Base-by-base conservation (phyloP, 805 yeast genomes). In the Alloascoidea hylecoeti region DNA sequence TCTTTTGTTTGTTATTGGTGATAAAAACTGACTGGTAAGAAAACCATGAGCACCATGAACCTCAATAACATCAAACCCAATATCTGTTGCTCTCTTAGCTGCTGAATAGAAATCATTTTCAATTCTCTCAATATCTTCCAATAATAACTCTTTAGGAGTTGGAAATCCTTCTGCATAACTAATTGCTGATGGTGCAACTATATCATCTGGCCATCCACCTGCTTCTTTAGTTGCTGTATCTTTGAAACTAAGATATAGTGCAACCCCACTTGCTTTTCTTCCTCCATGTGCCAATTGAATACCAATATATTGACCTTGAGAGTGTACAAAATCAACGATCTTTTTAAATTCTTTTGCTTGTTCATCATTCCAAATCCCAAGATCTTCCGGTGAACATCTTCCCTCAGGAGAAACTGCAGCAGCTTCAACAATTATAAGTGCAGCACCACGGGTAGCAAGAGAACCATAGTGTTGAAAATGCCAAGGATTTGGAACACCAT, bases 21-120 rank as follows among this genome's bases (percentile, higher is more conserved):
- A 63, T 38, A 70, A 46, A 45, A 78, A 75, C 46, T 65, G 61
- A 47, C 63, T 58, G 27, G 68, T 42, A 37, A 77, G 52, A 47
- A 70, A 75, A 2, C 84, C 83, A 50, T 75, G 75, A 16, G 85
- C 85, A 30, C 61, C 61, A 51, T 78, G 83, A 37, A 78, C 58
- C 49, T 75, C 83, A 35, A 79, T 69, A 44, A 76, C 76, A 52
- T 79, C 84, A 38, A 70, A 64, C 1, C 76, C 74, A 4, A 74
- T 66, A 12, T 59, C 63, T 23, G 65, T 55, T 1, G 82, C 71
- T 42, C 64, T 61, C 41, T 60, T 56, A 1, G 78, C 73, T 17
- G 74, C 70, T 2, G 42, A 47, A 17, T 57, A 66, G 49, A 67
- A 72, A 3, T 55, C 54, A 16, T 58, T 46, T 15, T 70, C 56